A percentile compares a stretch with the other conserved stretches of the same genome.
Conservation (phyloP, 352 stramenopile species). For the Globisporangium perplexum region DNA sequence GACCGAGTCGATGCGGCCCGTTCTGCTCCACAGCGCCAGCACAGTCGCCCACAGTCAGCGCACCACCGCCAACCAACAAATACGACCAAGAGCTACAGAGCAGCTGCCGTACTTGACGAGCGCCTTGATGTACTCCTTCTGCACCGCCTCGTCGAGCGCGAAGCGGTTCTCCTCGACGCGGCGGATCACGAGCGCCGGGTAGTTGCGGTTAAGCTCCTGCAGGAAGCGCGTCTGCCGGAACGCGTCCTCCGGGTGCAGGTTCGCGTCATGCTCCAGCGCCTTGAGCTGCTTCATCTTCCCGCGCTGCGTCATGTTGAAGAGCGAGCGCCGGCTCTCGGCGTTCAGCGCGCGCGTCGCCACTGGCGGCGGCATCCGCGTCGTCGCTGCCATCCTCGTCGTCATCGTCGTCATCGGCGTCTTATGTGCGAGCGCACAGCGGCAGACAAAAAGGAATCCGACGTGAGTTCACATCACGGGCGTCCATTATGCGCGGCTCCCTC, state of each 20-base stretch:
- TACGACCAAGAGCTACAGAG: background rate
- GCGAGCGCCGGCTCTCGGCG: slow-evolving; percentile 35
- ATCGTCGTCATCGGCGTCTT: background rate
- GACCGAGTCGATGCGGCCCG: slow-evolving; percentile 70
- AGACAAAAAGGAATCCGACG: background rate
- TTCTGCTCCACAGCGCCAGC: slow-evolving; percentile 18
- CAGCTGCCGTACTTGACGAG: slow-evolving; percentile 57
- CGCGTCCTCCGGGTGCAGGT: slow-evolving; percentile 64
- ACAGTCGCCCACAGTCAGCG: background rate
- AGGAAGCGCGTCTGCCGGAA: slow-evolving; percentile 78
- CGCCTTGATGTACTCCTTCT: slow-evolving; percentile 89
- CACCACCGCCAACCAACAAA: background rate
- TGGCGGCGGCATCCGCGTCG: background rate
- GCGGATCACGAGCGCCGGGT: slow-evolving; percentile 77
- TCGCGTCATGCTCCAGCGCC: slow-evolving; percentile 76
- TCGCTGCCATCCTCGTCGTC: background rate
- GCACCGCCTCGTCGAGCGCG: slow-evolving; percentile 66
- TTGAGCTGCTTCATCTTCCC: slow-evolving; percentile 81
- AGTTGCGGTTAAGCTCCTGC: slow-evolving; percentile 84
- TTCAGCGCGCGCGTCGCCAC: background rate
- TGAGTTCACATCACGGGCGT: slow-evolving; percentile 2
- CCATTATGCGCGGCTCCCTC: background rate
- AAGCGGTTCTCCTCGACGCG: slow-evolving; percentile 83
- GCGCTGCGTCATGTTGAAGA: slow-evolving; percentile 79
- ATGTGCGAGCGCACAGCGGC: background rate